A percentile compares a stretch with the other conserved stretches of the same genome.
phyloP scores from a whole-genome alignment of 805 yeast species.

The Metschnikowia arizonensis region DNA sequence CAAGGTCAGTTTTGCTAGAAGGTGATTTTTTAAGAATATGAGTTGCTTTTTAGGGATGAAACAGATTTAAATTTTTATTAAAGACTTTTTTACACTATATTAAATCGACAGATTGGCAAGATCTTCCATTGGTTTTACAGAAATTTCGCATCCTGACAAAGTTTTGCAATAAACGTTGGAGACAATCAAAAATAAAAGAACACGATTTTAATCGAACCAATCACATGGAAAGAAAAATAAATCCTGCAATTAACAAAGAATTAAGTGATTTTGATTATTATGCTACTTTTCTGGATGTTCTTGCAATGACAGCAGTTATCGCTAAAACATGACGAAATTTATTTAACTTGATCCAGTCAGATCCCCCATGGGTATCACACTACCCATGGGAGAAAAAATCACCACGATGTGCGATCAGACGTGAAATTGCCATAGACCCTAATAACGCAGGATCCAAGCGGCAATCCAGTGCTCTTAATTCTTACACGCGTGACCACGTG shows the following conservation, averaged over 20 bases:
- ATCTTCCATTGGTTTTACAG: neutral
- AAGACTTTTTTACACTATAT: neutral
- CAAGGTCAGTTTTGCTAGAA: neutral
- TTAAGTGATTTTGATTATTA: neutral
- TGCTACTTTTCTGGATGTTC: neutral
- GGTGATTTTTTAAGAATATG: too few relatives aligned
- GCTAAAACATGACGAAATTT: neutral
- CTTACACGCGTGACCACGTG: too few relatives aligned
- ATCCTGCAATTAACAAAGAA: neutral
- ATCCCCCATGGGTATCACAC: too few relatives aligned
- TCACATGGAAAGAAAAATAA: neutral
- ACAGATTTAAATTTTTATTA: too few relatives aligned
- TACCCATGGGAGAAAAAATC: too few relatives aligned
- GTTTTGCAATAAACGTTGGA: neutral
- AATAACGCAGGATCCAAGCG: too few relatives aligned
- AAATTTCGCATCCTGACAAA: too few relatives aligned
- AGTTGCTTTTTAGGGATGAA: too few relatives aligned
- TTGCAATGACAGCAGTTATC: neutral
- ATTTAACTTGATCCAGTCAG: too few relatives aligned
- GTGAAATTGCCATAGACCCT: too few relatives aligned
- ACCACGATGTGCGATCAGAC: too few relatives aligned
- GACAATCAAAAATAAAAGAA: neutral
- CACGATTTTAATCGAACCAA: neutral
- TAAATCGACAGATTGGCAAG: neutral
- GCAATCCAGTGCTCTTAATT: too few relatives aligned